Percentiles rank a stretch among this genome's conserved stretches.
Conservation (phyloP, 495 filamentous ascomycete species). For the Astrothelium subdiscretum region DNA sequence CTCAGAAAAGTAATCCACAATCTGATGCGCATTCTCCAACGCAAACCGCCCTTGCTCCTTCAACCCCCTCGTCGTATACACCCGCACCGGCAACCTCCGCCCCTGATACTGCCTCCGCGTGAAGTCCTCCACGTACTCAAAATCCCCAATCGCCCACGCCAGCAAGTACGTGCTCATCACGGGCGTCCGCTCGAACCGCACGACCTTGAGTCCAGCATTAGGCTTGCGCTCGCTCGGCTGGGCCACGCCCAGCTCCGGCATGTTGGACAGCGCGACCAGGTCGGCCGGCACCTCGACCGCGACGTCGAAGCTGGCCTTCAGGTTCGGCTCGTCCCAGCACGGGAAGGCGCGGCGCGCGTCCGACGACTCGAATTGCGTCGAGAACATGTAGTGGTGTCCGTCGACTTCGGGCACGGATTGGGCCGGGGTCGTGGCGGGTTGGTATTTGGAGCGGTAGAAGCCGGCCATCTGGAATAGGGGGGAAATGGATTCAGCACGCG, state of each 20-base stretch:
- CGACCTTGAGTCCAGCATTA: slow-evolving; percentile 56
- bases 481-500: neutral
- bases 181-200: slow-evolving; percentile 76
- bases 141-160: slow-evolving; percentile 93
- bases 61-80: slow-evolving; percentile 86
- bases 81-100: slow-evolving; percentile 78
- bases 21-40: slow-evolving; percentile 71
- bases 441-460: slow-evolving; percentile 93
- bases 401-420: slow-evolving; percentile 64
- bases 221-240: slow-evolving; percentile 6
- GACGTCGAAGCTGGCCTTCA: slow-evolving; percentile 92
- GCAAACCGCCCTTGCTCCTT: slow-evolving; percentile 82
- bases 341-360: slow-evolving; percentile 91
- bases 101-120: slow-evolving; percentile 83
- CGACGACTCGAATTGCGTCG: slow-evolving; percentile 93
- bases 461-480: slow-evolving; percentile 59
- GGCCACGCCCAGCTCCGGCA: too few relatives aligned
- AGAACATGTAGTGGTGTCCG: slow-evolving; percentile 67
- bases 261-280: slow-evolving; percentile 83
- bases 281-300: slow-evolving; percentile 80
- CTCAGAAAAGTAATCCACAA: slow-evolving; percentile 91
- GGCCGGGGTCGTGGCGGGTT: slow-evolving; percentile 55
- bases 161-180: slow-evolving; percentile 93
- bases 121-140: slow-evolving; percentile 86
- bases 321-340: slow-evolving; percentile 95